A percentile compares a stretch with the other conserved stretches of the same genome.
phyloP scores from a whole-genome alignment of 306 rosid species.

The Glycine soja region DNA sequence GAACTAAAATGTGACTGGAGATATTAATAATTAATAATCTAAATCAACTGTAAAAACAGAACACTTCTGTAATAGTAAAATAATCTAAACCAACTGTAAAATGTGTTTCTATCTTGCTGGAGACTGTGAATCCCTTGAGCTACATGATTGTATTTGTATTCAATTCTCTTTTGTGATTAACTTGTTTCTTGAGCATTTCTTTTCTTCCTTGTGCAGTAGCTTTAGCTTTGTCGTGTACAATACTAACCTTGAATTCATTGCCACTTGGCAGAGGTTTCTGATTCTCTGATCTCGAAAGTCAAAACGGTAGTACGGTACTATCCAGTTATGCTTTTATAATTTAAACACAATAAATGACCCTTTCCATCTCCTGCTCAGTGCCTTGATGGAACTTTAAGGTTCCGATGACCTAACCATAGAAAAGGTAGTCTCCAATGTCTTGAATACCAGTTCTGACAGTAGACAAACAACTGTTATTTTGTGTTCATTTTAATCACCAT shows the following conservation, averaged over 20 bases:
- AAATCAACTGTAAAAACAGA: conserved; percentile 1
- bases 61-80: conserved; percentile 3
- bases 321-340: conserved; percentile 8
- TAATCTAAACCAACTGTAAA: background rate
- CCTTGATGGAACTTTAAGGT: background rate
- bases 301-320: background rate
- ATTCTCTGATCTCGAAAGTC: conserved; percentile 16
- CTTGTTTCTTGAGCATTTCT: conserved; percentile 29
- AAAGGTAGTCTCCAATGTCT: background rate
- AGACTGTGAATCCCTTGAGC: conserved; percentile 5
- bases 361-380: conserved; percentile 6
- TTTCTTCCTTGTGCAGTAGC: conserved; percentile 37
- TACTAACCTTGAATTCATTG: background rate
- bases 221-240: conserved; percentile 2
- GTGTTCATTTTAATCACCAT: conserved; percentile 27
- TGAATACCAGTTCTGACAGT: background rate
- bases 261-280: conserved; percentile 18
- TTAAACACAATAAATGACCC: background rate
- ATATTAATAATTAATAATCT: background rate
- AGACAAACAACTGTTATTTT: conserved; percentile 18
- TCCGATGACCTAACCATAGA: conserved; percentile 7
- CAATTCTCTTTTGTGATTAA: conserved; percentile 10
- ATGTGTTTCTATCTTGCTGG: conserved; percentile 23
- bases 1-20: conserved; percentile 37
- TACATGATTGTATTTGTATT: background rate